Evolutionary conservation across 129 eudicot genomes (phyloP).

Genomic region (Smallanthus sonchifolius): DNA sequence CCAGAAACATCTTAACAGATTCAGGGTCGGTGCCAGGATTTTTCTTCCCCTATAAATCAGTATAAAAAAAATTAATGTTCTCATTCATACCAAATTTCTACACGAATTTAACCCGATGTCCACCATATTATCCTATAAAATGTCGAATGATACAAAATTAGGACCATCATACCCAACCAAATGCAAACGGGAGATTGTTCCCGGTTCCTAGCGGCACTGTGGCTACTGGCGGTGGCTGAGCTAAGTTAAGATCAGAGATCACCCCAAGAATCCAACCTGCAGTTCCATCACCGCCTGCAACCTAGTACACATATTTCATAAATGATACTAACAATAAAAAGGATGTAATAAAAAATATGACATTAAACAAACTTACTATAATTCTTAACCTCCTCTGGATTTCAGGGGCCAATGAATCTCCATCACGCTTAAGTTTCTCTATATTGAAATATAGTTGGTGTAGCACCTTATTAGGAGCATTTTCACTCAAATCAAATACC

Average conservation of each 20-base stretch:
- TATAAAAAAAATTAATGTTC: conserved; percentile 14
- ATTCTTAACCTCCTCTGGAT: conserved; percentile 53
- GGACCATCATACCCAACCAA: conserved; percentile 81
- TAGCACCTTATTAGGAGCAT: conserved; percentile 64
- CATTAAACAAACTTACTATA: conserved; percentile 33
- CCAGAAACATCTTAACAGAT: conserved; percentile 58
- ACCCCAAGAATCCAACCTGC: conserved; percentile 95
- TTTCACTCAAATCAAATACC: conserved; percentile 75
- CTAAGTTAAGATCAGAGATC: conserved; percentile 59
- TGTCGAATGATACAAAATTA: background rate
- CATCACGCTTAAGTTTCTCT: conserved; percentile 61
- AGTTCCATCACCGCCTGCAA: conserved; percentile 97
- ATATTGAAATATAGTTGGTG: conserved; percentile 50
- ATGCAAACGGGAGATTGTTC: conserved; percentile 86
- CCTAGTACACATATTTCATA: conserved; percentile 37
- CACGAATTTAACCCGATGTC: background rate
- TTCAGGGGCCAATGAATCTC: conserved; percentile 51
- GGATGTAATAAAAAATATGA: background rate
- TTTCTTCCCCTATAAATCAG: conserved; percentile 60
- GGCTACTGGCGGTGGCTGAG: conserved; percentile 82
- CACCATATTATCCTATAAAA: background rate
- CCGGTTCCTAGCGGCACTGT: conserved; percentile 91
- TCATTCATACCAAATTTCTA: background rate
- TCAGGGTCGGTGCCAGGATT: conserved; percentile 71
- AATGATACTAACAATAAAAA: background rate